Evolutionary conservation across 768 basidiomycete genomes (phyloP).

Genomic region (Agaricus subrufescens): DNA sequence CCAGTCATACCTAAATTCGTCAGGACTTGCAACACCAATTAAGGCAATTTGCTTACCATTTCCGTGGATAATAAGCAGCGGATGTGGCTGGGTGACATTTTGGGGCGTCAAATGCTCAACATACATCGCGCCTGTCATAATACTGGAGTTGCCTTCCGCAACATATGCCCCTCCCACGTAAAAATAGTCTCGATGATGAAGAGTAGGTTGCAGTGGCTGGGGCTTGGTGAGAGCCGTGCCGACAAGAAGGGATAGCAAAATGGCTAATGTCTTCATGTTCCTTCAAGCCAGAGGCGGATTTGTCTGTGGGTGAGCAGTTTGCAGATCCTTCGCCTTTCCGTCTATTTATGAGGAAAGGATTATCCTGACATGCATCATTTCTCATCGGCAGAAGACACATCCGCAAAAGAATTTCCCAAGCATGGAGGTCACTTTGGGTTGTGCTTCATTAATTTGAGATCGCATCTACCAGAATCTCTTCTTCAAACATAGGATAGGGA

Average conservation of each 20-base stretch:
- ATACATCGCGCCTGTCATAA: slow-evolving; percentile 45
- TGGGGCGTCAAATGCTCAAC: slow-evolving; percentile 45
- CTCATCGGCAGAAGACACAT: too few species aligned
- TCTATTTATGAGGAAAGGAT: too few species aligned
- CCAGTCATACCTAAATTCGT: slow-evolving; percentile 40
- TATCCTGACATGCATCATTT: too few species aligned
- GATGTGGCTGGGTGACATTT: slow-evolving; percentile 31
- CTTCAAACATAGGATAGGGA: too few species aligned
- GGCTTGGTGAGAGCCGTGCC: not conserved
- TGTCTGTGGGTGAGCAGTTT: not conserved
- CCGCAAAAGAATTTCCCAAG: too few species aligned
- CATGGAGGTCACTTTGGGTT: too few species aligned
- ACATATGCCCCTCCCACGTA: slow-evolving; percentile 43
- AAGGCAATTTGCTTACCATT: slow-evolving; percentile 22
- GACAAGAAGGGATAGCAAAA: not conserved
- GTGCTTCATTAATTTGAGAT: too few species aligned
- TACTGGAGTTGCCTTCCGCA: slow-evolving; percentile 26
- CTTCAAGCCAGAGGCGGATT: too few species aligned
- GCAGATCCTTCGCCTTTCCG: too few species aligned
- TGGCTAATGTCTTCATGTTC: too few species aligned
- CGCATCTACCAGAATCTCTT: too few species aligned
- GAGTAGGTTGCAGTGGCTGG: slow-evolving; percentile 14
- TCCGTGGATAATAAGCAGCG: slow-evolving; percentile 46
- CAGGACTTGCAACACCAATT: not conserved
- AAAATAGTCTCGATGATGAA: slow-evolving; percentile 43